Conservation (phyloP, 805 yeast genomes). For the Zygoascus ofunaensis region DNA sequence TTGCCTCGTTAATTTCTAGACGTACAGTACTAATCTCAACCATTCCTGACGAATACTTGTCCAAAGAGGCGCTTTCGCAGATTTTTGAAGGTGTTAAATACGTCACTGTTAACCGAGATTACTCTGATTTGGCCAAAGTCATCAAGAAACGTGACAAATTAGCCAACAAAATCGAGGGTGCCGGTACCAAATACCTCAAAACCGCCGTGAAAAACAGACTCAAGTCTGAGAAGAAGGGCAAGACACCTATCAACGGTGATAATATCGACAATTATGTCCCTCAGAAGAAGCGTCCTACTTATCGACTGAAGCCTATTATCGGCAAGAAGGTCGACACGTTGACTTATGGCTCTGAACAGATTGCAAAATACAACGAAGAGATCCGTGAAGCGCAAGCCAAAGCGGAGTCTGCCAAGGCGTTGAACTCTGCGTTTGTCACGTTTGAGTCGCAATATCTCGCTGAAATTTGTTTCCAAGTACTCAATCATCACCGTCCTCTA, state of each 20-base stretch:
- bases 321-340: conserved; percentile 84
- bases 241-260: conserved; percentile 19
- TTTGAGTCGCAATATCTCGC: conserved; percentile 80
- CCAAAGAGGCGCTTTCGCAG: conserved; percentile 62
- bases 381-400: conserved; percentile 50
- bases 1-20: conserved; percentile 63
- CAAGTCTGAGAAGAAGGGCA: conserved; percentile 61
- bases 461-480: conserved; percentile 77
- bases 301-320: conserved; percentile 56
- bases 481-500: conserved; percentile 39
- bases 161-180: conserved; percentile 56
- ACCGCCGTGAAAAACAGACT: conserved; percentile 54
- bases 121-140: conserved; percentile 42
- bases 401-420: conserved; percentile 49
- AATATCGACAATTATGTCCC: conserved; percentile 41
- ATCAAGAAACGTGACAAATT: conserved; percentile 52
- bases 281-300: conserved; percentile 74
- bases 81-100: conserved; percentile 74
- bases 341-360: conserved; percentile 55
- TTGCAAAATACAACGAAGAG: conserved; percentile 60
- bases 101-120: conserved; percentile 70
- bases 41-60: conserved; percentile 65
- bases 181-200: conserved; percentile 49
- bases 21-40: conserved; percentile 79
- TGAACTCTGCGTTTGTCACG: conserved; percentile 75